A percentile compares a stretch with the other conserved stretches of the same genome.
phyloP scores from a whole-genome alignment of 1,284 basidiomycete genomes.

The Trichosporon inkin region DNA sequence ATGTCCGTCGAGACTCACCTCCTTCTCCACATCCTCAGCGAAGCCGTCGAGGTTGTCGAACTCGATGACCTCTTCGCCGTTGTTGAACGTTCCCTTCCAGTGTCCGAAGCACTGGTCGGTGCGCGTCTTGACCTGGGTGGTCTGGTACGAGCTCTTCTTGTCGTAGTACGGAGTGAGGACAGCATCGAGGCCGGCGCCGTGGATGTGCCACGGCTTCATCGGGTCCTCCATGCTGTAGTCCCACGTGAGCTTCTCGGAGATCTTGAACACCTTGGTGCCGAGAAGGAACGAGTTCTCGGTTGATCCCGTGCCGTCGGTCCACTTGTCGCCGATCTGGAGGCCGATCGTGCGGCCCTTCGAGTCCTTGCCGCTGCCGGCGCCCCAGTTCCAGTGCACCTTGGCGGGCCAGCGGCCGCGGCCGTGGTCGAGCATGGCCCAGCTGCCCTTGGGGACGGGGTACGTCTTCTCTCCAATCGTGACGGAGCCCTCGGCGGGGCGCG shows the following conservation, averaged over 20 bases:
- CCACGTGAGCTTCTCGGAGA: conserved; percentile 15
- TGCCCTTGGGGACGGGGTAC: neutral
- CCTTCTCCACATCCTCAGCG: conserved; percentile 17
- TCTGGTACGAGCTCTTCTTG: conserved; percentile 10
- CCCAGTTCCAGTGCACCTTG: conserved; percentile 20
- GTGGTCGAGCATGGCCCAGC: conserved; percentile 22
- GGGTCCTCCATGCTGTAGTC: conserved; percentile 13
- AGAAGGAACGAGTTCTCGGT: conserved; percentile 19
- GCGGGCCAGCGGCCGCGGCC: conserved; percentile 18
- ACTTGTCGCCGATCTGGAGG: conserved; percentile 18
- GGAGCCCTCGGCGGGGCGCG: conserved; percentile 13
- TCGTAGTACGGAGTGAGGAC: conserved; percentile 13
- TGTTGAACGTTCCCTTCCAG: conserved; percentile 19
- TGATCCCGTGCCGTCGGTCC: conserved; percentile 20
- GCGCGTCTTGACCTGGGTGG: neutral
- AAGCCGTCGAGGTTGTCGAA: conserved; percentile 16
- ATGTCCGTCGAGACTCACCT: neutral
- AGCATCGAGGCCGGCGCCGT: conserved; percentile 18
- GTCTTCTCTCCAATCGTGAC: conserved; percentile 5
- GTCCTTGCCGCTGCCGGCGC: conserved; percentile 9
- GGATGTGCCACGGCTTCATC: conserved; percentile 15
- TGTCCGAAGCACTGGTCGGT: conserved; percentile 19
- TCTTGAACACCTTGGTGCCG: conserved; percentile 14
- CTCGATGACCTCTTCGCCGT: conserved; percentile 12
- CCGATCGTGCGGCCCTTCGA: conserved; percentile 13